These are phyloP conservation scores for Kodamaea plutei DNA, from an alignment of 1,139 yeast genomes.

Conservation along the genomic window DNA sequence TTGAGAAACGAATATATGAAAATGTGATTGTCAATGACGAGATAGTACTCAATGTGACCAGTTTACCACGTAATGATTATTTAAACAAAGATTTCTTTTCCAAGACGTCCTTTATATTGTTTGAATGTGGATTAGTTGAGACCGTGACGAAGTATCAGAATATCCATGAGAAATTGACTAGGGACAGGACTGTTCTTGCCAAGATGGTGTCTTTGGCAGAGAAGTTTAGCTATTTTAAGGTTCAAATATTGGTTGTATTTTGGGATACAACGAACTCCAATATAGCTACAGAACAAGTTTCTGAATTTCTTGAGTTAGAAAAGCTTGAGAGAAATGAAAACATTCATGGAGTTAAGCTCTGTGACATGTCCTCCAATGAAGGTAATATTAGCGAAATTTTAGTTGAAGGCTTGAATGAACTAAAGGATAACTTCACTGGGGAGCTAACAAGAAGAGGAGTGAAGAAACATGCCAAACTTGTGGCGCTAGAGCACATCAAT, in stretches of 20 bases:
- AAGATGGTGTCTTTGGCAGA: slow-evolving; percentile 37
- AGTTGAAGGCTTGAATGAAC: slow-evolving; percentile 20
- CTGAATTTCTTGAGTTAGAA: slow-evolving; percentile 16
- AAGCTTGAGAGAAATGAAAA: slow-evolving; percentile 10
- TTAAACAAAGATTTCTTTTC: slow-evolving; percentile 35
- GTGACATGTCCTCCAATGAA: slow-evolving; percentile 33
- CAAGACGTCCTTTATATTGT: slow-evolving; percentile 35
- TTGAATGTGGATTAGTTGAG: slow-evolving; percentile 43
- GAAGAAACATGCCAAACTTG: slow-evolving; percentile 15
- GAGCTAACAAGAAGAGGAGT: slow-evolving; percentile 30
- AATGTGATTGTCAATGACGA: slow-evolving; percentile 21
- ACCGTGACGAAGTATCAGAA: slow-evolving; percentile 13
- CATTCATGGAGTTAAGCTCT: slow-evolving; percentile 23
- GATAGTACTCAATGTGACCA: slow-evolving; percentile 24
- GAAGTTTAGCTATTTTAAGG: slow-evolving; percentile 30
- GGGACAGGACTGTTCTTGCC: slow-evolving; percentile 34
- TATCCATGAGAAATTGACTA: slow-evolving; percentile 26
- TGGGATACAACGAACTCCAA: slow-evolving; percentile 34
- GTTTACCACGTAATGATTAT: slow-evolving; percentile 37
- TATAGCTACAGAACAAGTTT: slow-evolving; percentile 16
- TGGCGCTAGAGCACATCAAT: slow-evolving; percentile 9
- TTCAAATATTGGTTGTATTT: slow-evolving; percentile 34
- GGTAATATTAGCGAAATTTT: slow-evolving; percentile 28
- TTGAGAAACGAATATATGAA: slow-evolving; percentile 25
- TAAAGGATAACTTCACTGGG: slow-evolving; percentile 26